Conservation (phyloP, 371 early-diverging fungal species). For the Mortierella sp. region DNA sequence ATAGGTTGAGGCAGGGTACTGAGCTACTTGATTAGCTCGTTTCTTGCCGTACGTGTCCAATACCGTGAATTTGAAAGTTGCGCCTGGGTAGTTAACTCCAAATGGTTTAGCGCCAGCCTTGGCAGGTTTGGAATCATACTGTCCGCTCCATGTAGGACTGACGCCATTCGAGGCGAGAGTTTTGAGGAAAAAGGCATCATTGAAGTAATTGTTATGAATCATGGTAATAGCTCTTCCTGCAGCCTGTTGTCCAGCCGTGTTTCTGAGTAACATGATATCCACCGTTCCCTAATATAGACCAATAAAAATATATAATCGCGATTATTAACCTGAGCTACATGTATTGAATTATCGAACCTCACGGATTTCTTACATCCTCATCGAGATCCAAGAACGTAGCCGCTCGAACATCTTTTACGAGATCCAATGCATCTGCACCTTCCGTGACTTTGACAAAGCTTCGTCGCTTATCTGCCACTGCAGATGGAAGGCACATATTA, state of each 20-base stretch:
- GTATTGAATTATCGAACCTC: background rate
- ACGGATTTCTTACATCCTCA: conserved; percentile 75
- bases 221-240: conserved; percentile 55
- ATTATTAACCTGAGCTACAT: background rate
- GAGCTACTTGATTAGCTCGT: conserved; percentile 84
- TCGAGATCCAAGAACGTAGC: conserved; percentile 90
- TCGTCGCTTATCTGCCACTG: conserved; percentile 62
- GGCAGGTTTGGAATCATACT: conserved; percentile 47
- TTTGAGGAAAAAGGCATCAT: conserved; percentile 95
- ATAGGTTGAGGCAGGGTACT: conserved; percentile 85
- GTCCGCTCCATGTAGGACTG: conserved; percentile 69
- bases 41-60: conserved; percentile 83
- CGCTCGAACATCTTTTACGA: conserved; percentile 63
- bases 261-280: conserved; percentile 79
- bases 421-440: conserved; percentile 71
- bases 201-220: conserved; percentile 88
- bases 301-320: too few species aligned
- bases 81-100: conserved; percentile 86
- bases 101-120: conserved; percentile 67
- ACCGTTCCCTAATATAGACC: conserved; percentile 74
- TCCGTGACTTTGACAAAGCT: conserved; percentile 67
- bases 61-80: conserved; percentile 87
- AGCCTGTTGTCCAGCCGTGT: conserved; percentile 12
- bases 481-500: conserved; percentile 59
- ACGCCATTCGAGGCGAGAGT: conserved; percentile 85